These are phyloP conservation scores for Porodaedalea pini DNA, from an alignment of 1,284 basidiomycete genomes.

Conservation along the genomic window DNA sequence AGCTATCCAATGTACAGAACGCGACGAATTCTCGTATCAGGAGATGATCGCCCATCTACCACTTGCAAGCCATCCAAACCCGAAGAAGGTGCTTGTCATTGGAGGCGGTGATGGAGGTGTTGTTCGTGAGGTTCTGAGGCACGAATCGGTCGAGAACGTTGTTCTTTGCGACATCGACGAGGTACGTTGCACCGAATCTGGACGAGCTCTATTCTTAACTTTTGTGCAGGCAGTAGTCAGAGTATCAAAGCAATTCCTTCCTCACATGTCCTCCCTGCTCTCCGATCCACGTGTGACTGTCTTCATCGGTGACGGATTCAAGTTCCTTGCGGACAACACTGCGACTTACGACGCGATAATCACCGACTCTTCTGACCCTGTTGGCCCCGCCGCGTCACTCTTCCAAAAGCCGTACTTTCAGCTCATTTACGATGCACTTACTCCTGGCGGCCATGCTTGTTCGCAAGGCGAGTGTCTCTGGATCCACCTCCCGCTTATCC, in stretches of 20 bases:
- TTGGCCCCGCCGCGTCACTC: constrained; percentile 91
- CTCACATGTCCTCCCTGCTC: constrained; percentile 90
- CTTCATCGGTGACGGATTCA: constrained; percentile 94
- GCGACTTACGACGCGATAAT: constrained; percentile 96
- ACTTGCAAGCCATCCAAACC: constrained; percentile 93
- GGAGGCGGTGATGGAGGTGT: constrained; percentile 97
- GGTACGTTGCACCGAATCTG: constrained; percentile 35
- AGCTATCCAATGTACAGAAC: constrained; percentile 95
- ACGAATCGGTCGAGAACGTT: constrained; percentile 87
- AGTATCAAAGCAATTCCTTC: constrained; percentile 91
- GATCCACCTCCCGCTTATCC: constrained; percentile 91
- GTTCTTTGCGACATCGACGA: constrained; percentile 99
- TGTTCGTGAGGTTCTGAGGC: constrained; percentile 96
- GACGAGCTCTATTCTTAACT: background rate
- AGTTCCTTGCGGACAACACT: constrained; percentile 89
- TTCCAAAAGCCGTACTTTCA: constrained; percentile 99
- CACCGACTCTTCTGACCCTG: constrained; percentile 98
- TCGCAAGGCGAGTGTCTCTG: constrained; percentile 97
- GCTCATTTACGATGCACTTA: constrained; percentile 86
- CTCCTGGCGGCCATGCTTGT: constrained; percentile 90
- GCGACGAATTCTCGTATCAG: constrained; percentile 99
- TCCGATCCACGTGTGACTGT: constrained; percentile 84
- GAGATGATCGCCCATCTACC: constrained; percentile 99
- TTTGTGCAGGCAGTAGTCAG: constrained; percentile 80
- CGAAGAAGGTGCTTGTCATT: constrained; percentile 93